phyloP scores from a whole-genome alignment of 768 basidiomycete genomes.

The Amanita subjunquillea region DNA sequence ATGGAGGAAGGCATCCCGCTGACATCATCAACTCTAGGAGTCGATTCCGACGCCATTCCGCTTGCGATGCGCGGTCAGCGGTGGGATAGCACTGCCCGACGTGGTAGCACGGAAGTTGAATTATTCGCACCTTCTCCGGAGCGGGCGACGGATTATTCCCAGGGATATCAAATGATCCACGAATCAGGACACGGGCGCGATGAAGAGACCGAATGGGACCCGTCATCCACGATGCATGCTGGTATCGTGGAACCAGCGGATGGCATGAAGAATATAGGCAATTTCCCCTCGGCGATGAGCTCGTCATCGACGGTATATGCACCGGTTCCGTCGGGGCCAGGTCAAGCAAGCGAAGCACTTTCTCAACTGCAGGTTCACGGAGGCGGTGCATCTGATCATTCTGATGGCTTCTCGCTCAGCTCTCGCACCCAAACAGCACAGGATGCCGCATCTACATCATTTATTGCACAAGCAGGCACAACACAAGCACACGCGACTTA shows the following conservation, averaged over 20 bases:
- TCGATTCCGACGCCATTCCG: conserved; percentile 2
- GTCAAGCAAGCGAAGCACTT: background rate
- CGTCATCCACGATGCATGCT: background rate
- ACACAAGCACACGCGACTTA: background rate
- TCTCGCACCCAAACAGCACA: background rate
- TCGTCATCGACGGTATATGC: conserved; percentile 1
- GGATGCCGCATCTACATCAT: background rate
- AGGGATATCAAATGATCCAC: conserved; percentile 2
- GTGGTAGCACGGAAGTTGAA: background rate
- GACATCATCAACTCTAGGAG: background rate
- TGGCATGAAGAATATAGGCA: background rate
- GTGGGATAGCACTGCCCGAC: background rate
- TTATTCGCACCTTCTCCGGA: conserved; percentile 3
- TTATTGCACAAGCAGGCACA: background rate
- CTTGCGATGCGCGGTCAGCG: background rate
- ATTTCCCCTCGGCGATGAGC: background rate
- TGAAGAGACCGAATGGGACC: conserved; percentile 5
- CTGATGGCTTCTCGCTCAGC: background rate
- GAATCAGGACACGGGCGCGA: background rate
- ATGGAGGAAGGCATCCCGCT: background rate
- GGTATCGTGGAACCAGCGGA: background rate
- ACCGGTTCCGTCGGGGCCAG: background rate
- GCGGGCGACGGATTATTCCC: background rate
- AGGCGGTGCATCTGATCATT: background rate
- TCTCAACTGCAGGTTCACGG: background rate